Conservation (phyloP, 1,284 basidiomycete genomes). For the Apiotrichum gamsii region DNA sequence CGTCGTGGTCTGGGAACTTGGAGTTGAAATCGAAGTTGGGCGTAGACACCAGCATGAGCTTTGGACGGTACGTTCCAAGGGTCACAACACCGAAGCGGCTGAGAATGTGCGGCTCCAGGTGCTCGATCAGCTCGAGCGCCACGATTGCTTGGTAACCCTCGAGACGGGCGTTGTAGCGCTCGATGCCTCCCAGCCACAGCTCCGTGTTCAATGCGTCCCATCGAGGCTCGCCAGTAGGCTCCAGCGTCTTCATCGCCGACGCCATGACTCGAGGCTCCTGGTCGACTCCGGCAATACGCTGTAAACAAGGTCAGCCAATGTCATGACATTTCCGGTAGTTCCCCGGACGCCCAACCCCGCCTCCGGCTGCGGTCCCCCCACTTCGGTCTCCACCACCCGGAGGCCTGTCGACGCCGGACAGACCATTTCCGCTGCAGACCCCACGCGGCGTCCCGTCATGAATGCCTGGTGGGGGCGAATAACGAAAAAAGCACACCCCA, state of each 20-base stretch:
- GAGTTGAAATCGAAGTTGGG: constrained; percentile 69
- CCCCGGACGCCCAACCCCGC: no score
- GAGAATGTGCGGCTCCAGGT: constrained; percentile 66
- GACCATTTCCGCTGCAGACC: no score
- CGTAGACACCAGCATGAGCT: constrained; percentile 74
- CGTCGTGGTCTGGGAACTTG: constrained; percentile 67
- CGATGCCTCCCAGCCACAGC: constrained; percentile 76
- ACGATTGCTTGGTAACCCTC: constrained; percentile 72
- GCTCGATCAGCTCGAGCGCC: constrained; percentile 88
- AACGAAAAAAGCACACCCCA: no score
- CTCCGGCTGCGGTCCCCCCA: no score
- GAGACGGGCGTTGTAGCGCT: constrained; percentile 67
- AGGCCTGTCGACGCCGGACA: no score
- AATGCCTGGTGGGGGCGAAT: no score
- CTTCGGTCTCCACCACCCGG: no score
- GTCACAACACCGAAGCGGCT: constrained; percentile 70
- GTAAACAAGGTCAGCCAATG: background rate
- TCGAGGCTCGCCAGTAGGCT: constrained; percentile 43
- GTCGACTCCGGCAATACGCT: constrained; percentile 46
- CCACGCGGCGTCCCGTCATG: no score
- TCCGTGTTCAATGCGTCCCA: constrained; percentile 70
- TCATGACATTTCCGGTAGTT: no score
- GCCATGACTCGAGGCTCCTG: constrained; percentile 36
- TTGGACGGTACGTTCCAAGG: constrained; percentile 76
- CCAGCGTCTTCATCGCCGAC: constrained; percentile 30